A percentile compares a stretch with the other conserved stretches of the same genome.
phyloP scores from a whole-genome alignment of 2,329 filamentous ascomycete species.

The Westerdykella sp. region DNA sequence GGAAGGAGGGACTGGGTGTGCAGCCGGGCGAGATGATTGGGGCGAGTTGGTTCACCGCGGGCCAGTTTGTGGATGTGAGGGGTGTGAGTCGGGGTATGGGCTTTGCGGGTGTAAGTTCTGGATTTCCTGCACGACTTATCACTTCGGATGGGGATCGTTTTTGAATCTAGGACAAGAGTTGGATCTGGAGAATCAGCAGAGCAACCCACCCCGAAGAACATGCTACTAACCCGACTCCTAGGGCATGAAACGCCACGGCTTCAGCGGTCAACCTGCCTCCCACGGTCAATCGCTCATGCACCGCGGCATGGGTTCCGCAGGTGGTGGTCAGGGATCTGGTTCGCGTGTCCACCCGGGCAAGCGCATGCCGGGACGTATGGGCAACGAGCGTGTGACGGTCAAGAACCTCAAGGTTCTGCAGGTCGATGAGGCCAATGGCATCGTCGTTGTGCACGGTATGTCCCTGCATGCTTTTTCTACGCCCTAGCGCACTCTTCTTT shows the following conservation, averaged over 20 bases:
- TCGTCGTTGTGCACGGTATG: constrained; percentile 79
- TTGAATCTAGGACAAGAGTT: background rate
- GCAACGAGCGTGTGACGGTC: constrained; percentile 76
- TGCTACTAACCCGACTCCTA: constrained; percentile 6
- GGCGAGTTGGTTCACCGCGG: constrained; percentile 86
- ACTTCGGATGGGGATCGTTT: background rate
- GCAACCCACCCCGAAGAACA: background rate
- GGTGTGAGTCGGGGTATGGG: constrained; percentile 80
- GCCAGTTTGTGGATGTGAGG: constrained; percentile 83
- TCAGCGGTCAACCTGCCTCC: constrained; percentile 77
- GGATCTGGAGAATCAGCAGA: background rate
- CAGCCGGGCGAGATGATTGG: constrained; percentile 67
- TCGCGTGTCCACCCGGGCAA: constrained; percentile 91
- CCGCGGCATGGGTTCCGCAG: constrained; percentile 82
- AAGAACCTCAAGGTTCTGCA: constrained; percentile 88
- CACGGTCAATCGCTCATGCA: constrained; percentile 96
- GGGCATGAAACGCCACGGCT: constrained; percentile 95
- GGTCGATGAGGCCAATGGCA: constrained; percentile 78
- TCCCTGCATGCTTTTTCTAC: background rate
- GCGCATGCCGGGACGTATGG: constrained; percentile 97
- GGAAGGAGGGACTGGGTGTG: constrained; percentile 63
- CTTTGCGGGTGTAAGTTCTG: constrained; percentile 64
- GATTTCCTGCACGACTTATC: background rate
- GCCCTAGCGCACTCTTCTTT: no score
- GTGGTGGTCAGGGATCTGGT: constrained; percentile 85